phyloP scores from a whole-genome alignment of 1,139 yeast genomes.

The Protomyces lactucae-debilis region DNA sequence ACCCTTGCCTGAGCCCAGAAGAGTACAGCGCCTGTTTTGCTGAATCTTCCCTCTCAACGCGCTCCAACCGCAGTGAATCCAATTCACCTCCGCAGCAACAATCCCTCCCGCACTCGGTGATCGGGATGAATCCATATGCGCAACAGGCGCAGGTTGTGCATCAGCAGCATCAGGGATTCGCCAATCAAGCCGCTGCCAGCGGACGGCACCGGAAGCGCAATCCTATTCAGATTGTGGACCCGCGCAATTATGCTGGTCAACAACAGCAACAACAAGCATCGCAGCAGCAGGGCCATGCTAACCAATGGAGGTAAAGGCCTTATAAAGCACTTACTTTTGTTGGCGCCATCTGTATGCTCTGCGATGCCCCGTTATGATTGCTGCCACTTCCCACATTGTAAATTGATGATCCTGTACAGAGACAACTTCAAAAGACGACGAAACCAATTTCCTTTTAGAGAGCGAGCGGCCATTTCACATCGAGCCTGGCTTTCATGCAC shows the following conservation, averaged over 20 bases:
- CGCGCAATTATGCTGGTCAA: neutral
- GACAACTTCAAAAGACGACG: neutral
- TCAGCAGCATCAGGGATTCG: neutral
- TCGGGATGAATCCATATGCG: constrained; percentile 2
- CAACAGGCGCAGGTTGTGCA: constrained; percentile 13
- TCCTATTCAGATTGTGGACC: neutral
- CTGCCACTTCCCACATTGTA: neutral
- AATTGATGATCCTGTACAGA: neutral
- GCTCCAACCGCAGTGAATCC: constrained; percentile 20
- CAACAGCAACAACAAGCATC: neutral
- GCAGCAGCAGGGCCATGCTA: neutral
- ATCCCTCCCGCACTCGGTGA: constrained; percentile 2
- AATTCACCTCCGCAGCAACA: constrained; percentile 23
- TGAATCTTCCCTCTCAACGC: constrained; percentile 17
- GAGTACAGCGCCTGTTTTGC: constrained; percentile 32
- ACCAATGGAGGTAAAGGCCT: neutral
- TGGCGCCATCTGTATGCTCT: neutral
- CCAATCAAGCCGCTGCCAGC: neutral
- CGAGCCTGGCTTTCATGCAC: no score
- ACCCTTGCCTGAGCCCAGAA: constrained; percentile 47
- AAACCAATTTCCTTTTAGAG: no score
- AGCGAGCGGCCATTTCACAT: no score
- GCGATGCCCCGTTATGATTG: neutral
- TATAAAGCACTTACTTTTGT: neutral
- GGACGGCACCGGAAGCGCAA: neutral